Conservation (phyloP, 1,284 basidiomycete genomes). For the Sporisorium iseilematis-ciliati region DNA sequence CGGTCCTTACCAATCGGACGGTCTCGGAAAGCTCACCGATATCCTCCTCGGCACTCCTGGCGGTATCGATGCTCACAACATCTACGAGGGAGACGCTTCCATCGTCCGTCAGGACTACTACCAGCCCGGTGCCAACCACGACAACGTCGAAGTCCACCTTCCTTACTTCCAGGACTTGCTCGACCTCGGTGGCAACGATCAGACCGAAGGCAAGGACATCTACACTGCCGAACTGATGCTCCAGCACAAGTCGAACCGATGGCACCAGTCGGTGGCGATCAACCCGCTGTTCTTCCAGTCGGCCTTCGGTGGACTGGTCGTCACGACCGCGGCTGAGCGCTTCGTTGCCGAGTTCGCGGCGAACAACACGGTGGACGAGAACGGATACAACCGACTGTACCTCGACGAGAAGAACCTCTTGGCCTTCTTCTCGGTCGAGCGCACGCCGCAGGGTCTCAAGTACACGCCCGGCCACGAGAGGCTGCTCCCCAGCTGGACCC, state of each 20-base stretch:
- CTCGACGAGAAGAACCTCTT: slow-evolving; percentile 58
- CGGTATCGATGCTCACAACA: slow-evolving; percentile 58
- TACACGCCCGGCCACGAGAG: slow-evolving; percentile 61
- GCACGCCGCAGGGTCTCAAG: slow-evolving; percentile 29
- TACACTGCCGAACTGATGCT: slow-evolving; percentile 53
- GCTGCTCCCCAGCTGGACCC: slow-evolving; percentile 42
- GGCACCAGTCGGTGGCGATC: slow-evolving; percentile 45
- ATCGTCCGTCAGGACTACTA: slow-evolving; percentile 59
- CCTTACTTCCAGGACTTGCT: slow-evolving; percentile 60
- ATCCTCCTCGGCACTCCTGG: slow-evolving; percentile 43
- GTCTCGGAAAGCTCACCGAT: slow-evolving; percentile 47
- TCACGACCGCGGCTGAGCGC: slow-evolving; percentile 55
- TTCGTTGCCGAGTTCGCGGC: slow-evolving; percentile 59
- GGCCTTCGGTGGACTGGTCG: slow-evolving; percentile 54
- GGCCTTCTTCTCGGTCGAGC: slow-evolving; percentile 54
- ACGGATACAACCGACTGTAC: slow-evolving; percentile 58
- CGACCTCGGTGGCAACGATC: slow-evolving; percentile 48
- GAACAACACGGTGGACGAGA: slow-evolving; percentile 54
- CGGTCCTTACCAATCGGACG: slow-evolving; percentile 37
- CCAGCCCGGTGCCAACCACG: slow-evolving; percentile 48
- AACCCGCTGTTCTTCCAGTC: slow-evolving; percentile 59
- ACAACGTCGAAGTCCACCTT: slow-evolving; percentile 47
- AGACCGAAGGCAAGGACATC: slow-evolving; percentile 45
- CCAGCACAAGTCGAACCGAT: slow-evolving; percentile 51
- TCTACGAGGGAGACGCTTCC: slow-evolving; percentile 58